phyloP scores from a whole-genome alignment of 73 alveolate species.

The Stentor coeruleus region DNA sequence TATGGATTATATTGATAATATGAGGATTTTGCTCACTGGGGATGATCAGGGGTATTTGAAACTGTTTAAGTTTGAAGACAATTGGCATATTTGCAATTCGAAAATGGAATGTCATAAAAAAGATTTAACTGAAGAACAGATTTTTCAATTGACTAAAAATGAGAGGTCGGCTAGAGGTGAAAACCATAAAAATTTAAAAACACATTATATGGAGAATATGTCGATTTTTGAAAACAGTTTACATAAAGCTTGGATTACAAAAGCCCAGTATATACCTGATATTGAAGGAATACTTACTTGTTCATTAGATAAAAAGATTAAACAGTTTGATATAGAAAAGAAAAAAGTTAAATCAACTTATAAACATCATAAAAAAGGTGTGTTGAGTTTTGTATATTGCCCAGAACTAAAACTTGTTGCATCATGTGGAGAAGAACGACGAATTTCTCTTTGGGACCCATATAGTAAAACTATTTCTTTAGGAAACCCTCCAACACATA shows the following conservation, averaged over 20 bases:
- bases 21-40: slow-evolving; percentile 54
- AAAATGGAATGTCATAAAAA: slow-evolving; percentile 27
- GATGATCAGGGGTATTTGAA: slow-evolving; percentile 70
- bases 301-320: slow-evolving; percentile 58
- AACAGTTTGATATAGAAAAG: slow-evolving; percentile 59
- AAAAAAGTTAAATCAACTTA: slow-evolving; percentile 56
- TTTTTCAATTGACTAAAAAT: background rate
- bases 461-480: slow-evolving; percentile 52
- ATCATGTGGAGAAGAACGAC: slow-evolving; percentile 73
- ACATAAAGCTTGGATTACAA: slow-evolving; percentile 68
- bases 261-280: slow-evolving; percentile 57
- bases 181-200: background rate
- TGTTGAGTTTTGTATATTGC: slow-evolving; percentile 57
- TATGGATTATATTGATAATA: slow-evolving; percentile 41
- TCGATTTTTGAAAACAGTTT: slow-evolving; percentile 35
- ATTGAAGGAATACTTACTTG: slow-evolving; percentile 50
- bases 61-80: slow-evolving; percentile 47
- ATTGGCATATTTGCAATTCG: slow-evolving; percentile 67
- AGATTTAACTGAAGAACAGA: background rate
- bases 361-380: slow-evolving; percentile 67
- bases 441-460: slow-evolving; percentile 67
- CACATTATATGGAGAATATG: slow-evolving; percentile 15
- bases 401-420: slow-evolving; percentile 61
- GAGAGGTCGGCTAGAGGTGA: background rate
- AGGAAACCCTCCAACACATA: slow-evolving; percentile 49